Conservation (phyloP, 352 stramenopile genomes). For the Lagenidium giganteum region DNA sequence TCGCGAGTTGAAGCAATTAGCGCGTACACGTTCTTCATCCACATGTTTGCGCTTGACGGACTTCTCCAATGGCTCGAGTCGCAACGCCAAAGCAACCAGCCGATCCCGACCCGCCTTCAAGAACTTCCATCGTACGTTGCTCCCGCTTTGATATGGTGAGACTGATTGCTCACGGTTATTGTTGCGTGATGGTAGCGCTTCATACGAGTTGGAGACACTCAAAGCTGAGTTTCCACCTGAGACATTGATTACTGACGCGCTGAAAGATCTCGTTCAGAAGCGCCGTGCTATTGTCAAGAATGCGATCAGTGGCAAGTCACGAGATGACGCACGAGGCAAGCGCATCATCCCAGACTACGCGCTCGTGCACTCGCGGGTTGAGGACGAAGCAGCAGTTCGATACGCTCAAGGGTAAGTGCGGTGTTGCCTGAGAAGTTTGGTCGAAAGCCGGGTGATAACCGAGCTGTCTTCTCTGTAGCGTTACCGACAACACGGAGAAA, state of each 20-base stretch:
- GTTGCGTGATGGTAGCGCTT: slow-evolving; percentile 11
- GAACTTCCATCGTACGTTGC: slow-evolving; percentile 25
- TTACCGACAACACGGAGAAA: slow-evolving; percentile 8
- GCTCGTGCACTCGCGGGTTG: slow-evolving; percentile 38
- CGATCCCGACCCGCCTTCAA: background rate
- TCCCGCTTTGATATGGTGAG: too few relatives aligned
- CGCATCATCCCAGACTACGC: slow-evolving; percentile 69
- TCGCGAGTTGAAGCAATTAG: slow-evolving; percentile 47
- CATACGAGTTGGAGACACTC: slow-evolving; percentile 35
- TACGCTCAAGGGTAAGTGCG: slow-evolving; percentile 16
- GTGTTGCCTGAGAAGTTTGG: background rate
- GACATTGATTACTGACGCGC: slow-evolving; percentile 34
- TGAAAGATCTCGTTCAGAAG: slow-evolving; percentile 60
- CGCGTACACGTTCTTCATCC: slow-evolving; percentile 84
- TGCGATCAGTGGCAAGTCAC: slow-evolving; percentile 54
- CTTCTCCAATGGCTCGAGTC: slow-evolving; percentile 25
- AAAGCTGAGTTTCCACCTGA: slow-evolving; percentile 34
- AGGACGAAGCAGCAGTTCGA: slow-evolving; percentile 12
- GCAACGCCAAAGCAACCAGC: slow-evolving; percentile 18
- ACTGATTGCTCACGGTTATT: too few relatives aligned
- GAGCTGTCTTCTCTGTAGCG: background rate
- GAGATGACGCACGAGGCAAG: slow-evolving; percentile 66
- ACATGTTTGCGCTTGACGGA: slow-evolving; percentile 63
- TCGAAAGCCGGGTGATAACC: background rate
- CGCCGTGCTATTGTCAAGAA: slow-evolving; percentile 44